Evolutionary conservation across 768 basidiomycete species (phyloP), one percentile per base, ranked within the genome.

Genomic region (Rhizopogon vulgaris): DNA sequence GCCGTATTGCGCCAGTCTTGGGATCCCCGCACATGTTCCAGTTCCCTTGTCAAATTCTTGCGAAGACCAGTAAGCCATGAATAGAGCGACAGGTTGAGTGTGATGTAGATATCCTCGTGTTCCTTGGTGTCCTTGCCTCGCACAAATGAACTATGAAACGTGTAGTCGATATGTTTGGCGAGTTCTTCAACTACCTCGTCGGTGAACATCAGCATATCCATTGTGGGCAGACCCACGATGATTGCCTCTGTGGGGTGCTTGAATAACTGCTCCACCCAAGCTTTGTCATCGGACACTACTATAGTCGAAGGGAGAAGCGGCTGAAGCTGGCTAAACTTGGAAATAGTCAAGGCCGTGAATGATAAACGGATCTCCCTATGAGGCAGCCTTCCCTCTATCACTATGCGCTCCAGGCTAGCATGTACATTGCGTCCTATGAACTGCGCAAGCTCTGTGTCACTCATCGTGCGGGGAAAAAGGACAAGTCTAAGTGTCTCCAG

Each of bases 101-200:
- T 85, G 67, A 93, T 89, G 66, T 85, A 91, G 50, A 93, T 90
- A 57, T 89, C 86, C 58, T 90, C 84, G 28, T 77, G 73, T 46
- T 80, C 78, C 57, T 74, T 71, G 67, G 72, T 71, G 24, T 76
- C 78, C 52, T 74, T 71, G 32, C 73, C 71, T 25, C 79, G 78
- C 38, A 78, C 68, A 63, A 90, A 90, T 51, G 76, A 70, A 61
- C 85, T 88, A 67, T 82, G 73, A 68, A 90, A 90, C 60, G 85
- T 80, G 57, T 91, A 91, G 12, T 73, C 60, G 18, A 91, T 73
- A 14, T 66, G 65, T 34, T 71, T 71, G 22, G 60, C 61, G 9
- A 58, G 49, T 17, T 77, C 76, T 37, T 73, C 73, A 8, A 67
- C 41, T 4, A 62, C 63, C 64, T 90, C 85, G 52, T 87, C 80